Evolutionary conservation across 495 filamentous ascomycete species (phyloP).

Genomic region (Talaromyces stipitatus): DNA sequence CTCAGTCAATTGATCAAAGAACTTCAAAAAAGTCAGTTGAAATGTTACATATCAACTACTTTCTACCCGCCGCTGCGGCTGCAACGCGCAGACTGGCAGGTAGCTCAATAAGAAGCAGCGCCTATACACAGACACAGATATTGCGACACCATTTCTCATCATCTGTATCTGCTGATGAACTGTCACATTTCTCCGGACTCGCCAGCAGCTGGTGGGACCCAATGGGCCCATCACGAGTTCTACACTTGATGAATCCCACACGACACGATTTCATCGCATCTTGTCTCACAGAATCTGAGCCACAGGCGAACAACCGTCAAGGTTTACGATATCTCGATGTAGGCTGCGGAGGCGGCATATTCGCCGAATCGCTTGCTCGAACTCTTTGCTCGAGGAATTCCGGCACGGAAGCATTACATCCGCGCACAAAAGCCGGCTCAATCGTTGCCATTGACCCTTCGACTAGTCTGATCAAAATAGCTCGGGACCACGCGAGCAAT

Average conservation of each 20-base stretch:
- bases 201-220: conserved; percentile 97
- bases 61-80: background rate
- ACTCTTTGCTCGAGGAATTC: conserved; percentile 24
- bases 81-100: background rate
- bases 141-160: conserved; percentile 42
- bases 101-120: background rate
- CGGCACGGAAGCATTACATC: conserved; percentile 36
- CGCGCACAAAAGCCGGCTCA: conserved; percentile 50
- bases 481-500: conserved; percentile 59
- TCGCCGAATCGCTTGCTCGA: conserved; percentile 87
- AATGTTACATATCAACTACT: background rate
- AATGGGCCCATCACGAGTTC: conserved; percentile 79
- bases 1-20: background rate
- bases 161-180: conserved; percentile 75
- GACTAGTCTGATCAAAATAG: conserved; percentile 67
- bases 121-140: background rate
- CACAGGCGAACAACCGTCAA: conserved; percentile 6
- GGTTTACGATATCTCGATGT: conserved; percentile 74
- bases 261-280: conserved; percentile 82
- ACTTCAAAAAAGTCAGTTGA: background rate
- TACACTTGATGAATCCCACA: conserved; percentile 97
- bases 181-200: conserved; percentile 89
- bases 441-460: conserved; percentile 86
- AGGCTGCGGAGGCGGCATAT: conserved; percentile 94
- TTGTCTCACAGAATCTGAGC: conserved; percentile 47